These are phyloP conservation scores for Stephania yunnanensis DNA, from an alignment of 164 flowering plant genomes.

Conservation along the genomic window DNA sequence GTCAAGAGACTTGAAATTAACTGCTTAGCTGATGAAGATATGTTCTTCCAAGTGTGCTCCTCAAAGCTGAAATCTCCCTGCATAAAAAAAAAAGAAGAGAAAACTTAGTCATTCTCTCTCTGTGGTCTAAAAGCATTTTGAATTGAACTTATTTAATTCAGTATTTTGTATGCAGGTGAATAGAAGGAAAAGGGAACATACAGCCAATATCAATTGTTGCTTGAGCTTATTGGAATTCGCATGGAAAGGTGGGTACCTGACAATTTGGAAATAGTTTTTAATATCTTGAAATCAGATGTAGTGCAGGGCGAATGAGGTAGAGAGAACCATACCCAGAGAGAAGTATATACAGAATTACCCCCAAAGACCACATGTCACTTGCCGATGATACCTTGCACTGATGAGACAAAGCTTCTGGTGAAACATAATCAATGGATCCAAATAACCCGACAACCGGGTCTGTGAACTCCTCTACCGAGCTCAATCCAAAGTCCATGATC, in stretches of 20 bases:
- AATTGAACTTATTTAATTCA: too few relatives aligned
- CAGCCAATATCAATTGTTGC: slow-evolving; percentile 62
- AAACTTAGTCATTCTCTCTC: too few relatives aligned
- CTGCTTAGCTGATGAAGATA: slow-evolving; percentile 61
- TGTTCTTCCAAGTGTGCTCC: slow-evolving; percentile 69
- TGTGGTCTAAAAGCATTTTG: too few relatives aligned
- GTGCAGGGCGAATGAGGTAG: not conserved
- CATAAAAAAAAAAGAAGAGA: too few relatives aligned
- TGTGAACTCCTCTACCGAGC: slow-evolving; percentile 73
- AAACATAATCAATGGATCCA: slow-evolving; percentile 77
- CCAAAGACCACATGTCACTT: slow-evolving; percentile 76
- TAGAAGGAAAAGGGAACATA: slow-evolving; percentile 21
- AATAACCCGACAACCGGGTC: slow-evolving; percentile 74
- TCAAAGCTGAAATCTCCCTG: slow-evolving; percentile 69
- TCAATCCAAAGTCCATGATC: slow-evolving; percentile 71
- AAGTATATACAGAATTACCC: slow-evolving; percentile 65
- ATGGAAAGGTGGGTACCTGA: slow-evolving; percentile 66
- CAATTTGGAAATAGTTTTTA: not conserved
- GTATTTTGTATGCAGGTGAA: not conserved
- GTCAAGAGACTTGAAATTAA: slow-evolving; percentile 50
- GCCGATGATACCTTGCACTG: slow-evolving; percentile 43
- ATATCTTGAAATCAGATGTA: not conserved
- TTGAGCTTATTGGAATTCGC: slow-evolving; percentile 60
- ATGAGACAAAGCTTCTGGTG: slow-evolving; percentile 65
- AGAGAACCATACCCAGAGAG: slow-evolving; percentile 55